Base-by-base conservation (phyloP, 176 grass and related monocot species). In the Lolium rigidum region DNA sequence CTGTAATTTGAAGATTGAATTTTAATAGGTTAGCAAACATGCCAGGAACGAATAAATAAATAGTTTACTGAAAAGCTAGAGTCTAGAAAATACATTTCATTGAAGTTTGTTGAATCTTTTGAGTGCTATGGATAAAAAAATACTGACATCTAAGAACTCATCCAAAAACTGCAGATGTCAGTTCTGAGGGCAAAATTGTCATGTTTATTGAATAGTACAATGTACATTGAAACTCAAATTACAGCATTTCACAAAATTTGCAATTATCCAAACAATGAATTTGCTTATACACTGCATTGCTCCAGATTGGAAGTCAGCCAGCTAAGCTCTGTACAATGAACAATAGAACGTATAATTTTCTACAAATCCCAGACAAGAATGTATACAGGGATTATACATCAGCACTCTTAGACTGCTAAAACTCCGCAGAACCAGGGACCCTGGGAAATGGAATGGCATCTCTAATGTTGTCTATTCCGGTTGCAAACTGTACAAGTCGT, bases 381-480 rank as follows among this genome's bases (percentile, higher is more conserved):
- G 46, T 41, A 68, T 49, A 6, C 82, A 80, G 77, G 76, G 21
- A 66, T 57, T 84, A 82, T 65, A 61, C 22, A 61, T 10, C 8
- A 76, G 43, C 31, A 41, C 15, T 81, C 46, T 20, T 21, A 10
- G 13, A 46, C 26, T 24, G 18, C 92, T 90, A 98, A 87, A 99
- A 99, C 52, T 96, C 94, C 2, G 97, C 92, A 12, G 90, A 99
- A 78, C 97, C 94, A 83, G 97, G 97, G 76, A 86, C 60, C 24
- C 94, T 87, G 61, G 94, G 97, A 70, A 99, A 99, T 52, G 97
- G 97, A 91, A 99, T 99, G 44, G 82, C 90, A 46, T 99, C 94
- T 90, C 97, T 93, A 58, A 99, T 96, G 81, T 99, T 99, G 17
- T 99, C 97, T 66, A 99, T 91, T 77, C 97, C 97, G 41, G 97